These are phyloP conservation scores for Dactylellina cionopaga DNA, from an alignment of 2,329 filamentous ascomycete species.

Conservation along the genomic window DNA sequence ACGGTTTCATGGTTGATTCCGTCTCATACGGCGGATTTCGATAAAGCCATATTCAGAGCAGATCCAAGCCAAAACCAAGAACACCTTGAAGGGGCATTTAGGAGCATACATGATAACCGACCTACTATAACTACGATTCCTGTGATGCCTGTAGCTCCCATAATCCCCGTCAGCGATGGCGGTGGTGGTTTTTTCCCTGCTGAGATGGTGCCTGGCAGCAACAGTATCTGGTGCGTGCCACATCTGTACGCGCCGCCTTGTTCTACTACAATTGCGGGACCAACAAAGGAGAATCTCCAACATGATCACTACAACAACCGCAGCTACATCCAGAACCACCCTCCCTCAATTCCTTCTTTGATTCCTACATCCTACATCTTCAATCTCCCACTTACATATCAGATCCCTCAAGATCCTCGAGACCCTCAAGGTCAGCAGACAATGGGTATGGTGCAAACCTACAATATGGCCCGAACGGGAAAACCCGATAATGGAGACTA, in stretches of 20 bases:
- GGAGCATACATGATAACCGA: no score
- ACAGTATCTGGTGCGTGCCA: slow-evolving; percentile 6
- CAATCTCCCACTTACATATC: neutral
- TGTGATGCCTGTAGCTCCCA: neutral
- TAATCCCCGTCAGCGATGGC: no score
- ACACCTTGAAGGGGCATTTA: no score
- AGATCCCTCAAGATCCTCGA: no score
- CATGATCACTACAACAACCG: neutral
- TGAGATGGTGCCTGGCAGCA: neutral
- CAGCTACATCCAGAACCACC: neutral
- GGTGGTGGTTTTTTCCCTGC: neutral
- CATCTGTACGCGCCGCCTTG: neutral
- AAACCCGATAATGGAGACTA: neutral
- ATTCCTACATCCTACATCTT: neutral
- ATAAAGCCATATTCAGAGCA: no score
- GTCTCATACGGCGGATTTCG: no score
- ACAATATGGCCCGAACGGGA: slow-evolving; percentile 1
- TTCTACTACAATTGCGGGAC: neutral
- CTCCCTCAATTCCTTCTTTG: neutral
- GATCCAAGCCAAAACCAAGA: no score
- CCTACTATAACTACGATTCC: no score
- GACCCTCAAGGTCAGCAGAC: neutral
- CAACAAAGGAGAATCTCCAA: neutral
- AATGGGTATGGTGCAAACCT: slow-evolving; percentile 31
- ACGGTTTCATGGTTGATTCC: no score